phyloP scores from a whole-genome alignment of 495 filamentous ascomycete genomes.

The Tirmania nivea region DNA sequence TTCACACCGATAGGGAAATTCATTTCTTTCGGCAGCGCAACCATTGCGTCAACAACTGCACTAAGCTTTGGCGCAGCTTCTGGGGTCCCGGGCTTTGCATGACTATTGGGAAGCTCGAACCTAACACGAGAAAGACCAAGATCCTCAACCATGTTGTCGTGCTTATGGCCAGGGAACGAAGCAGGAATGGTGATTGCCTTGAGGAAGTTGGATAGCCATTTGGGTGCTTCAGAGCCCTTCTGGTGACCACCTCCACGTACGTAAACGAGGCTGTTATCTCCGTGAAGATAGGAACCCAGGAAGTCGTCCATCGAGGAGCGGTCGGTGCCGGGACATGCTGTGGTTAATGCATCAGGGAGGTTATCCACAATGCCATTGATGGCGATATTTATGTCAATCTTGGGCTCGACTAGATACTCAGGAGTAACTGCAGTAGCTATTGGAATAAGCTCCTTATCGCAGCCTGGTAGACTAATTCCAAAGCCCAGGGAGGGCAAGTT shows the following conservation, averaged over 20 bases:
- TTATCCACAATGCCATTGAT: slow-evolving; percentile 44
- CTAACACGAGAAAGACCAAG: slow-evolving; percentile 68
- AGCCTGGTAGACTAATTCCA: slow-evolving; percentile 61
- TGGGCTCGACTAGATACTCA: slow-evolving; percentile 40
- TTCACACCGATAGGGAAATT: slow-evolving; percentile 60
- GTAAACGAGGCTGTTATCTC: slow-evolving; percentile 52
- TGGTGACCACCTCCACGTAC: slow-evolving; percentile 26
- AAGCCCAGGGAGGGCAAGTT: slow-evolving; percentile 61
- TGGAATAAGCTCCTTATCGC: slow-evolving; percentile 35
- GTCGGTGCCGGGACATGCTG: slow-evolving; percentile 45
- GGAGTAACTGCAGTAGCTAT: slow-evolving; percentile 51
- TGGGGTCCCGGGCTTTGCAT: slow-evolving; percentile 53
- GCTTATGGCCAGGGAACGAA: slow-evolving; percentile 54
- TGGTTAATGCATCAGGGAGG: slow-evolving; percentile 47
- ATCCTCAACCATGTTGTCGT: slow-evolving; percentile 63
- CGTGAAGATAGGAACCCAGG: slow-evolving; percentile 59
- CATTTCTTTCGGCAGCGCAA: slow-evolving; percentile 62
- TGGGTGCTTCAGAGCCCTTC: slow-evolving; percentile 36
- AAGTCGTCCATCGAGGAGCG: slow-evolving; percentile 73
- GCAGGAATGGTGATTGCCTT: slow-evolving; percentile 65
- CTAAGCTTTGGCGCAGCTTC: slow-evolving; percentile 56
- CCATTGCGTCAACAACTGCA: slow-evolving; percentile 53
- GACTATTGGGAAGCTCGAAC: slow-evolving; percentile 58
- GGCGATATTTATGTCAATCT: slow-evolving; percentile 39
- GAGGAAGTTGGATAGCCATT: slow-evolving; percentile 62